Conservation (phyloP, 306 rosid genomes). For the Phaseolus lunatus region DNA sequence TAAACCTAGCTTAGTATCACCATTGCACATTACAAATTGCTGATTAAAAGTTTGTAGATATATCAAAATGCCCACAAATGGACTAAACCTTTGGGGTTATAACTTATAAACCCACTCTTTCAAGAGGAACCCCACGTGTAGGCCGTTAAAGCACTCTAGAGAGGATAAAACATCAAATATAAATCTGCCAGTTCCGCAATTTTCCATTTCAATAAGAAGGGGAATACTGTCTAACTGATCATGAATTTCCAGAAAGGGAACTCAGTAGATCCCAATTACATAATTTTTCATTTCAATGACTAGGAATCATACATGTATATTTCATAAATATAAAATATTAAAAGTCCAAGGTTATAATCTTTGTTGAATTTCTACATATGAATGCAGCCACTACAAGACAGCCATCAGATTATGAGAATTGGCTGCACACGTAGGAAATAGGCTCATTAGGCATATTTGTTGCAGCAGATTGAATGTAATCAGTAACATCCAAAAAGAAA, state of each 20-base stretch:
- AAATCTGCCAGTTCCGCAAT: not conserved
- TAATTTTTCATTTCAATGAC: not conserved
- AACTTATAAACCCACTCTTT: too few relatives aligned
- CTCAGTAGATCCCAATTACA: not conserved
- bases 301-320: not conserved
- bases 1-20: constrained; percentile 1
- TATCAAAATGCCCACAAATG: too few relatives aligned
- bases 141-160: not conserved
- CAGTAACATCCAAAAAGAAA: not conserved
- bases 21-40: not conserved
- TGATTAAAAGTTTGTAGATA: too few relatives aligned
- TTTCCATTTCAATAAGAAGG: too few relatives aligned
- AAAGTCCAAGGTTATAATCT: not conserved
- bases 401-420: not conserved
- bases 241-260: constrained; percentile 3
- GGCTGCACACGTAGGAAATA: not conserved
- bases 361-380: not conserved
- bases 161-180: not conserved
- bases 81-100: too few relatives aligned
- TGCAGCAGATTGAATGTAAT: not conserved
- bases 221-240: not conserved
- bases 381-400: not conserved
- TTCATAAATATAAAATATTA: not conserved
- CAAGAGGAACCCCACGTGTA: not conserved
- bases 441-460: not conserved